Percentiles rank a stretch among this genome's conserved stretches.
phyloP scores from a whole-genome alignment of 2,329 filamentous ascomycete species.

The Aspergillus bombycis region DNA sequence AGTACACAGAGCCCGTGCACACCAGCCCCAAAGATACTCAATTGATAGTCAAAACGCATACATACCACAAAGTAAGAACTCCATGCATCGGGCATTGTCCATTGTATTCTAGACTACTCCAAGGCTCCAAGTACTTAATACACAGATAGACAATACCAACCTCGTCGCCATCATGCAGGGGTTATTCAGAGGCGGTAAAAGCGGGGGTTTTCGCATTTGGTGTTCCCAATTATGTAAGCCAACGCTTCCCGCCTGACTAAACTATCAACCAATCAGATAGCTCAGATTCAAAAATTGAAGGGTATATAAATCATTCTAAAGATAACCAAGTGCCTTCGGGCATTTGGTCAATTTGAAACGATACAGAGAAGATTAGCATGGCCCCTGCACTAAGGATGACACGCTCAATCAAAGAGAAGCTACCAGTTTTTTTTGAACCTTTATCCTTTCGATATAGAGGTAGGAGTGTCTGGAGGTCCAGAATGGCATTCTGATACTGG shows the following conservation, averaged over 20 bases:
- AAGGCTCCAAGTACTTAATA: not conserved
- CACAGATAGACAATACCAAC: too few species aligned
- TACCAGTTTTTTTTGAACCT: slow-evolving; percentile 62
- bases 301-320: slow-evolving; percentile 29
- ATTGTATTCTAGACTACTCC: not conserved
- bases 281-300: not conserved
- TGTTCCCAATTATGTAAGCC: not conserved
- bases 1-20: not conserved
- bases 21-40: not conserved
- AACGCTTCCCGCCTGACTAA: slow-evolving; percentile 7
- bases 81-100: not conserved
- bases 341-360: slow-evolving; percentile 69
- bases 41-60: not conserved
- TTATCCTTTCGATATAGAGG: slow-evolving; percentile 21
- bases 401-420: slow-evolving; percentile 82
- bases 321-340: slow-evolving; percentile 41
- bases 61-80: not conserved
- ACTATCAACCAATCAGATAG: not conserved
- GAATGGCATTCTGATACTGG: slow-evolving; percentile 3
- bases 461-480: slow-evolving; percentile 12
- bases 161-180: not conserved
- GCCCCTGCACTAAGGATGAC: slow-evolving; percentile 92
- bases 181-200: not conserved
- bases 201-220: not conserved
- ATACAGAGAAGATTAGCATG: slow-evolving; percentile 83